Evolutionary conservation across 2,329 filamentous ascomycete genomes (phyloP).

Genomic region (Fusarium newnesense): DNA sequence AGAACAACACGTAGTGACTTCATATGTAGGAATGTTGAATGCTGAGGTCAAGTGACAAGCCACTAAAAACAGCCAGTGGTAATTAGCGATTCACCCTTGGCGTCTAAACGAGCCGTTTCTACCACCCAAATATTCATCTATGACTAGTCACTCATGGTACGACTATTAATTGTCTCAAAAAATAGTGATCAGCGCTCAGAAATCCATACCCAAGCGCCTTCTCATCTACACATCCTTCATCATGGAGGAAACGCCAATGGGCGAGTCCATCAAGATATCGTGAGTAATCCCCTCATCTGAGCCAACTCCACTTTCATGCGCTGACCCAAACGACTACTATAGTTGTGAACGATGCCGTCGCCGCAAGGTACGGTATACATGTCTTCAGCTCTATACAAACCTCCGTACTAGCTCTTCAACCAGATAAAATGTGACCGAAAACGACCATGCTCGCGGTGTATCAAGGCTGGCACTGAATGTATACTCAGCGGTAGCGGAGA

Average conservation of each 20-base stretch:
- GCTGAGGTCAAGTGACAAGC: slow-evolving; percentile 35
- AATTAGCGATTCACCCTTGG: slow-evolving; percentile 16
- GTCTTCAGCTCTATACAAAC: neutral
- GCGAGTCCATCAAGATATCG: slow-evolving; percentile 52
- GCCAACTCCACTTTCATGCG: slow-evolving; percentile 2
- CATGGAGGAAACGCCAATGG: slow-evolving; percentile 50
- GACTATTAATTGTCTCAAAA: neutral
- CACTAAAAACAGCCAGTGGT: neutral
- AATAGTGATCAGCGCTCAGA: neutral
- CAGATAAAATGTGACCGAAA: slow-evolving; percentile 65
- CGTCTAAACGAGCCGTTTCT: slow-evolving; percentile 23
- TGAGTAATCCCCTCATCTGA: slow-evolving; percentile 40
- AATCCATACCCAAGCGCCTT: neutral
- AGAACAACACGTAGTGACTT: neutral
- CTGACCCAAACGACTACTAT: slow-evolving; percentile 10
- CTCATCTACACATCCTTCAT: neutral
- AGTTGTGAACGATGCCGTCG: slow-evolving; percentile 58
- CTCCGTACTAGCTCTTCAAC: neutral
- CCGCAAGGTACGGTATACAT: slow-evolving; percentile 50
- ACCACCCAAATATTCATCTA: slow-evolving; percentile 10
- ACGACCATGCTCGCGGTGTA: slow-evolving; percentile 61
- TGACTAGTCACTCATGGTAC: neutral
- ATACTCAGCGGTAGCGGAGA: slow-evolving; percentile 54
- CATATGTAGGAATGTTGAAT: neutral
- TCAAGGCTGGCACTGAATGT: slow-evolving; percentile 54